Evolutionary conservation across 352 stramenopile species (phyloP), one percentile per base, ranked within the genome.

Genomic region (Pythium folliculosum): DNA sequence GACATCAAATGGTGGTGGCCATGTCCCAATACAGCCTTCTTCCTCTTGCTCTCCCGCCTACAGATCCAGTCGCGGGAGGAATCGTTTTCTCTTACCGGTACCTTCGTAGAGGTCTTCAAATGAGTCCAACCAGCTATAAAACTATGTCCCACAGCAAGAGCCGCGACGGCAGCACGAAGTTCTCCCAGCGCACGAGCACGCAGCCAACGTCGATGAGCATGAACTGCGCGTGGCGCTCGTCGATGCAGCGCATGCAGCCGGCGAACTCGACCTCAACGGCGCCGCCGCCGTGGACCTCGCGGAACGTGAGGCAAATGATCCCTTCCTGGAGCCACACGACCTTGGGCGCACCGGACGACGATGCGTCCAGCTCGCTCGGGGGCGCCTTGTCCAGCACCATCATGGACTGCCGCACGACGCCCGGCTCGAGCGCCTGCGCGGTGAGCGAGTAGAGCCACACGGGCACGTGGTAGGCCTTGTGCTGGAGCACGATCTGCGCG

Each of bases 101-200:
- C n/a, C n/a, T n/a, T n/a, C n/a, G n/a, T n/a, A n/a, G n/a, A n/a
- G n/a, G n/a, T n/a, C n/a, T 32, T 32, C 27, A 32, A 32, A 5
- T 32, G 27, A 32, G 27, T 32, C 27, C 27, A 5, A 32, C 5
- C 27, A 32, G 27, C 27, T 32, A 32, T 32, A 32, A 32, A 32
- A 32, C 5, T 32, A 32, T 32, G 27, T 35, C 22, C 48, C 52
- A 59, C 17, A 59, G 23, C 30, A 63, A 35, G 1, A 78, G 67
- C 30, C 67, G 70, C 9, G 76, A 67, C 27, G 78, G 76, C 3
- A 77, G 64, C 25, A 83, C 75, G 12, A 83, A 50, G 44, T 84
- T 74, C 60, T 87, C 78, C 78, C 78, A 87, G 13, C 78, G 77
- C 21, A 82, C 67, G 53, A 78, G 75, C 47, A 87, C 79, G 49